A percentile compares a stretch with the other conserved stretches of the same genome.
These are phyloP conservation scores for Termitomyces sp. DNA, from an alignment of 768 basidiomycete genomes.

Conservation along the genomic window DNA sequence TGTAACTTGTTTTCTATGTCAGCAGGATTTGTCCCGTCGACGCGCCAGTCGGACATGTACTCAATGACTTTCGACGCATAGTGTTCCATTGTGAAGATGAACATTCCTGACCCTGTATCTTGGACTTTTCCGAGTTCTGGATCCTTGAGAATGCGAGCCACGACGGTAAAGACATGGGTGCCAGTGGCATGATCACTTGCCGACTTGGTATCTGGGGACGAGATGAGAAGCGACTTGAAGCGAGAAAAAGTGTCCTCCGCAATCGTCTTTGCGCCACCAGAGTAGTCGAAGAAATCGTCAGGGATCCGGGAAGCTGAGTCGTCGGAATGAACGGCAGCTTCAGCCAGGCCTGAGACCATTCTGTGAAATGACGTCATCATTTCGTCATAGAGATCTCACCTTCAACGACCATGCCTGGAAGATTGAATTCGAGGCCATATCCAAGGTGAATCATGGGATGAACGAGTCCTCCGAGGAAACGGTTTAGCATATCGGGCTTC, in stretches of 20 bases:
- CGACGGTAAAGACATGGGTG: slow-evolving; percentile 18
- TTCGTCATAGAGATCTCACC: slow-evolving; percentile 32
- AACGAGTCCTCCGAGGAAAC: slow-evolving; percentile 52
- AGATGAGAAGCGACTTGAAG: slow-evolving; percentile 14
- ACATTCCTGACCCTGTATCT: slow-evolving; percentile 13
- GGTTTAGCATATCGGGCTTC: slow-evolving; percentile 41
- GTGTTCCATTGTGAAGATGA: slow-evolving; percentile 10
- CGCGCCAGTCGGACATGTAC: slow-evolving; percentile 16
- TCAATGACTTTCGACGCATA: slow-evolving; percentile 9
- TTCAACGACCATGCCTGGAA: slow-evolving; percentile 61
- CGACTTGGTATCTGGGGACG: not conserved
- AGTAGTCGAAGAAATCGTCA: slow-evolving; percentile 15
- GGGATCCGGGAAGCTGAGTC: slow-evolving; percentile 25
- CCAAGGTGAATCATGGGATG: slow-evolving; percentile 69
- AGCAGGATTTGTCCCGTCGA: slow-evolving; percentile 13
- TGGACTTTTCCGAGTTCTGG: slow-evolving; percentile 15
- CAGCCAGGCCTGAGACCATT: slow-evolving; percentile 46
- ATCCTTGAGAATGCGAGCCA: slow-evolving; percentile 20
- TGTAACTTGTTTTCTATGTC: slow-evolving; percentile 18
- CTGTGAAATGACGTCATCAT: slow-evolving; percentile 3
- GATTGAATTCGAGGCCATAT: slow-evolving; percentile 60
- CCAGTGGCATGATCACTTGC: slow-evolving; percentile 3
- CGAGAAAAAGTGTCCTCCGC: slow-evolving; percentile 12
- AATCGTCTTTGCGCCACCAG: not conserved
- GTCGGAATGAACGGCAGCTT: slow-evolving; percentile 45